These are phyloP conservation scores for Agrostemma githago DNA, from an alignment of 148 eudicot genomes.

Conservation along the genomic window DNA sequence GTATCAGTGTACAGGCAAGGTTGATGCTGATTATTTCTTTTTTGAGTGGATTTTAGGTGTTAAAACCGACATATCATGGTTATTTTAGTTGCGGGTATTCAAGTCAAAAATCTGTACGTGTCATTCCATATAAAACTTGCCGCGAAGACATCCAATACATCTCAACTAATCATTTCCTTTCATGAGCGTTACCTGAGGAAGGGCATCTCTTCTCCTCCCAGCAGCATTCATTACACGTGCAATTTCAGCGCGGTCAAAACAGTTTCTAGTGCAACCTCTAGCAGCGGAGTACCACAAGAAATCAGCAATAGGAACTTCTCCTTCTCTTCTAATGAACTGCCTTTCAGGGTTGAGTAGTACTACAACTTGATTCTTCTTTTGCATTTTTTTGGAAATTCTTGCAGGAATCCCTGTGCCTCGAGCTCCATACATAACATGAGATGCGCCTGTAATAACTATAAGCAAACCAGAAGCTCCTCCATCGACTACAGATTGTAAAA, in stretches of 20 bases:
- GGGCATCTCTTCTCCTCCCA: slow-evolving; percentile 86
- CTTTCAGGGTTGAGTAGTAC: slow-evolving; percentile 86
- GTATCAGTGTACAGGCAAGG: neutral
- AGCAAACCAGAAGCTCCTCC: slow-evolving; percentile 75
- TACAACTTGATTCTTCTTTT: slow-evolving; percentile 89
- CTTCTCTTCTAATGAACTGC: slow-evolving; percentile 80
- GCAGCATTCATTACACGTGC: slow-evolving; percentile 99
- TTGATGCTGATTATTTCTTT: neutral
- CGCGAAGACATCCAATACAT: neutral
- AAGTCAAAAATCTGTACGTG: neutral
- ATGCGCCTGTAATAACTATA: slow-evolving; percentile 85
- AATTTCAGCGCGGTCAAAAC: slow-evolving; percentile 98
- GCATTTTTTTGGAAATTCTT: slow-evolving; percentile 83
- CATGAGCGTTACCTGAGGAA: slow-evolving; percentile 68
- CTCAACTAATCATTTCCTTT: neutral
- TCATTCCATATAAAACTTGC: neutral
- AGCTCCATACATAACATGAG: slow-evolving; percentile 81
- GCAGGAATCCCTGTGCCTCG: slow-evolving; percentile 93
- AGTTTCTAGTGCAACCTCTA: slow-evolving; percentile 87
- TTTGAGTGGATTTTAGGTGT: neutral
- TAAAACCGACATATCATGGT: neutral
- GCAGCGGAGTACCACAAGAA: slow-evolving; percentile 98
- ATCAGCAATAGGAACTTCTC: slow-evolving; percentile 96
- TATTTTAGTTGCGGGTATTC: neutral
- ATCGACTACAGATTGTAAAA: slow-evolving; percentile 60